Conservation (phyloP, 2,329 filamentous ascomycete species). For the Clathrospora elynae region DNA sequence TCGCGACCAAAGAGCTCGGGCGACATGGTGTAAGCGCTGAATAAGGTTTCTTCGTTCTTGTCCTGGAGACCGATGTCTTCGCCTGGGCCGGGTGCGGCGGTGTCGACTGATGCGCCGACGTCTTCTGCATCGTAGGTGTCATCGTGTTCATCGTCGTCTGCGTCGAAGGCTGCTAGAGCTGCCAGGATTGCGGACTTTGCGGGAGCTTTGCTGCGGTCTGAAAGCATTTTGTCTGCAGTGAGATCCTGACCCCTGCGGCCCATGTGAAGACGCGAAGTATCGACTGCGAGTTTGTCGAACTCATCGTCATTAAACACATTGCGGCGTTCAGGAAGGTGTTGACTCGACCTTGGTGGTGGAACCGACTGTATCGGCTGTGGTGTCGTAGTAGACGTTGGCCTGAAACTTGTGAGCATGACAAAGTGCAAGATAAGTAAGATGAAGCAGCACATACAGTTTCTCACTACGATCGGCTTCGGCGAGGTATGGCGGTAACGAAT, state of each 20-base stretch:
- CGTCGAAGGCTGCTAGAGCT: constrained; percentile 86
- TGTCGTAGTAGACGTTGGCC: constrained; percentile 18
- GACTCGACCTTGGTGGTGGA: constrained; percentile 66
- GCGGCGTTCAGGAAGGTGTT: constrained; percentile 60
- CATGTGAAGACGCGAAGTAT: constrained; percentile 73
- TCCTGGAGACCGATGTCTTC: constrained; percentile 63
- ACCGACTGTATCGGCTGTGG: constrained; percentile 42
- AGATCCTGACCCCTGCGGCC: constrained; percentile 69
- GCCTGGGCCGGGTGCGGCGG: constrained; percentile 55
- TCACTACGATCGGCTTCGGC: constrained; percentile 67
- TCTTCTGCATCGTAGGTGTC: constrained; percentile 95
- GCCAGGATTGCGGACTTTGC: constrained; percentile 87
- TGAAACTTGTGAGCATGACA: constrained; percentile 22
- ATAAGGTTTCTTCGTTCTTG: constrained; percentile 72
- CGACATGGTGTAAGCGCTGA: constrained; percentile 69
- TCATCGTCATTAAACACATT: constrained; percentile 79
- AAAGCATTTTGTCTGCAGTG: constrained; percentile 74
- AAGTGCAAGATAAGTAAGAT: background rate
- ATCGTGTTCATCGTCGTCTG: constrained; percentile 93
- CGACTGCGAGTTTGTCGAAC: constrained; percentile 71
- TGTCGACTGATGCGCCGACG: constrained; percentile 85
- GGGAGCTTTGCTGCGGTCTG: constrained; percentile 66
- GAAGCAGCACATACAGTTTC: constrained; percentile 55
- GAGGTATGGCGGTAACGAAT: constrained; percentile 72
- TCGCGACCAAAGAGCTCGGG: constrained; percentile 73